Evolutionary conservation across 495 filamentous ascomycete species (phyloP), one percentile per base, ranked within the genome.

Genomic region (Terfezia boudieri): DNA sequence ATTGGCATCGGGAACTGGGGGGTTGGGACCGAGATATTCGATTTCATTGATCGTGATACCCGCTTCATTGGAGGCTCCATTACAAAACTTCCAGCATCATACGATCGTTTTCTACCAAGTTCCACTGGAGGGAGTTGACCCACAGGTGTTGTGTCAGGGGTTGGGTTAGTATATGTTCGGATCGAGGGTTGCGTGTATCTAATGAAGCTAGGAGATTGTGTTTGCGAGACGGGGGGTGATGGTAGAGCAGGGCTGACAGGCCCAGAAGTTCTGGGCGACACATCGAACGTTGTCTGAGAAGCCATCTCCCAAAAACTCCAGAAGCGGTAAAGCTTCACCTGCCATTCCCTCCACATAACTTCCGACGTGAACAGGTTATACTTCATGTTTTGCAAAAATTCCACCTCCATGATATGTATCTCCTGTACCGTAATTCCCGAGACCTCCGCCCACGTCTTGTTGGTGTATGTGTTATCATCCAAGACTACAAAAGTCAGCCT

Each of bases 361-460:
- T 87, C 75, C 0, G 86, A 92, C 1, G 82, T 83, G 63, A 85
- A 82, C 1, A 99, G 73, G 58, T 82, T 86, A 66, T 99, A 99
- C 61, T 87, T 79, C 78, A 99, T 90, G 65, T 99, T 96, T 72
- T 90, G 94, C 55, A 99, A 73, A 62, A 99, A 99, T 67, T 99
- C 92, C 0, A 99, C 92, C 65, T 99, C 92, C 92, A 99, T 99
- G 41, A 95, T 79, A 64, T 99, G 92, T 46, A 99, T 93, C 68
- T 99, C 92, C 53, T 79, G 79, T 11, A 96, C 92, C 4, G 83
- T 82, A 56, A 99, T 94, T 16, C 85, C 82, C 23, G 92, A 95
- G 48, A 99, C 92, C 60, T 99, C 92, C 12, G 92, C 90, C 92
- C 92, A 99, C 1, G 92, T 96, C 72, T 96, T 94, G 72, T 99